Evolutionary conservation across 2,329 filamentous ascomycete genomes (phyloP).

Genomic region (Cladosporium sp.): DNA sequence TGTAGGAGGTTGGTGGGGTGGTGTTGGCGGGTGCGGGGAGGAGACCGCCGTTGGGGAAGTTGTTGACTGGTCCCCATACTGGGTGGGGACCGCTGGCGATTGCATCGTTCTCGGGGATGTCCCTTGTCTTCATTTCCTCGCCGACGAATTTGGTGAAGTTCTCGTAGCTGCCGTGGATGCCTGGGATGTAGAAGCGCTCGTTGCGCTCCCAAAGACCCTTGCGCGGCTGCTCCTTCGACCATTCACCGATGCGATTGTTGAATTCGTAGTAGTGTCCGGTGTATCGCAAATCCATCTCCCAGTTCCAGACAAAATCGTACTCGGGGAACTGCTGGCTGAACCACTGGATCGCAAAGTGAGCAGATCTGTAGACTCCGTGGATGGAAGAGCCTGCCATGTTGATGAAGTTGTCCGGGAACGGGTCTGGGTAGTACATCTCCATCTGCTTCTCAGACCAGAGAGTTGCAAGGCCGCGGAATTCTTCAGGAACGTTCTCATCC

Average conservation of each 20-base stretch:
- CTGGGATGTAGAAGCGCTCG: constrained; percentile 67
- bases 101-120: constrained; percentile 47
- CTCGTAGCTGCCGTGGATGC: constrained; percentile 62
- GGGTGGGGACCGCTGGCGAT: constrained; percentile 47
- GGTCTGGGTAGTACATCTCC: constrained; percentile 80
- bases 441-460: constrained; percentile 95
- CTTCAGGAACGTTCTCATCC: constrained; percentile 65
- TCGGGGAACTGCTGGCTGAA: constrained; percentile 47
- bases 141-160: constrained; percentile 63
- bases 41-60: constrained; percentile 45
- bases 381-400: constrained; percentile 62
- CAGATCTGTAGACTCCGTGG: constrained; percentile 79
- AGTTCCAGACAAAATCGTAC: constrained; percentile 66
- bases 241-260: constrained; percentile 60
- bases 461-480: constrained; percentile 83
- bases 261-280: constrained; percentile 81
- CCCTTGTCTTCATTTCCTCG: constrained; percentile 46
- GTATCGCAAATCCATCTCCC: constrained; percentile 82
- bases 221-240: constrained; percentile 63
- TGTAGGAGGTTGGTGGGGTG: constrained; percentile 54
- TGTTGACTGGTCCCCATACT: constrained; percentile 59
- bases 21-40: constrained; percentile 59
- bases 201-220: constrained; percentile 70
- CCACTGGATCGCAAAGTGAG: constrained; percentile 49
- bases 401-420: constrained; percentile 69